Percentiles rank a stretch among this genome's conserved stretches.
Evolutionary conservation across 352 stramenopile species (phyloP).

Genomic region (Phytopythium litorale): DNA sequence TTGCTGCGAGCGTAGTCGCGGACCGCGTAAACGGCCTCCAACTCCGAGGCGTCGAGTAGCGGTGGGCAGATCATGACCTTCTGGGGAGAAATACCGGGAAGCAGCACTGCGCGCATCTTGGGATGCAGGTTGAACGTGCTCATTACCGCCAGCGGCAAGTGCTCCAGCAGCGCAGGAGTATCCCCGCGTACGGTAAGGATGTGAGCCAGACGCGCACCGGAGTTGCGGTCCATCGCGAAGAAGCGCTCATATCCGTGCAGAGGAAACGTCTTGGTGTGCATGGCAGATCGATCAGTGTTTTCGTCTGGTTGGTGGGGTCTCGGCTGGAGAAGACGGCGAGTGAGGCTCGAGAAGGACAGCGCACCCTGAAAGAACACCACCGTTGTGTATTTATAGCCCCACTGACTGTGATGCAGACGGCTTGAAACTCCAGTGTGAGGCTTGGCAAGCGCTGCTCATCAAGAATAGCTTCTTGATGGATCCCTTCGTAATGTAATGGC

Average conservation of each 20-base stretch:
- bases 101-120: slow-evolving; percentile 42
- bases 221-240: slow-evolving; percentile 48
- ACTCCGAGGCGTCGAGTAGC: slow-evolving; percentile 35
- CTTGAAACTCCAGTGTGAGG: neutral
- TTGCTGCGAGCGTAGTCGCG: slow-evolving; percentile 19
- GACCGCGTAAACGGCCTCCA: slow-evolving; percentile 29
- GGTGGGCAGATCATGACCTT: slow-evolving; percentile 51
- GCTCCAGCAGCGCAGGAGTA: slow-evolving; percentile 23
- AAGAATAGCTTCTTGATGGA: neutral
- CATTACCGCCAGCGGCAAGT: slow-evolving; percentile 41
- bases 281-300: neutral
- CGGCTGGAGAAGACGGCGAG: neutral
- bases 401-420: neutral
- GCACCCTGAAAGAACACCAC: neutral
- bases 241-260: slow-evolving; percentile 68
- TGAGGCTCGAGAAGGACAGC: neutral
- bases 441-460: neutral
- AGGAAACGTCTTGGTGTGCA: slow-evolving; percentile 28
- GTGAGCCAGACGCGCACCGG: slow-evolving; percentile 45
- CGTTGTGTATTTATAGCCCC: neutral
- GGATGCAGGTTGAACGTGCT: slow-evolving; percentile 55
- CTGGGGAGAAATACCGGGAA: slow-evolving; percentile 34
- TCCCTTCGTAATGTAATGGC: neutral
- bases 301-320: neutral
- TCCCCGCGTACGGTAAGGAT: slow-evolving; percentile 46